phyloP scores from a whole-genome alignment of 2,329 filamentous ascomycete genomes.

The Penicillium olsonii region DNA sequence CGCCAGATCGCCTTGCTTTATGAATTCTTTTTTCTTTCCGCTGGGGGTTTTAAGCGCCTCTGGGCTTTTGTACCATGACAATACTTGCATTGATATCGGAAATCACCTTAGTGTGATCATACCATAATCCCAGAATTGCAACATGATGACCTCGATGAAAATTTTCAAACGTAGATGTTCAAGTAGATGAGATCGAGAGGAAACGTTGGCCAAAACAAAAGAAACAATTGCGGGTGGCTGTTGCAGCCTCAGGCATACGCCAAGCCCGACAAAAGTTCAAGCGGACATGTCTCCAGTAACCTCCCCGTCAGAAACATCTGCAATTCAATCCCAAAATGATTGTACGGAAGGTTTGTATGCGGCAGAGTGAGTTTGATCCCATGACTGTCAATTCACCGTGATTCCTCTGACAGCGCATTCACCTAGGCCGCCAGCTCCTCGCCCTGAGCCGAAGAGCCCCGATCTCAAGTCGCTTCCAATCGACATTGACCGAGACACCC shows the following conservation, averaged over 20 bases:
- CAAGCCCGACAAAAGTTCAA: slow-evolving; percentile 42
- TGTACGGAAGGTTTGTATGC: slow-evolving; percentile 41
- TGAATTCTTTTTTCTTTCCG: slow-evolving; percentile 2
- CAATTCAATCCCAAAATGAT: slow-evolving; percentile 38
- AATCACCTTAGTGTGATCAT: slow-evolving; percentile 5
- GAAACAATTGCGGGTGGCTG: slow-evolving; percentile 9
- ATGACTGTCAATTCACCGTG: not conserved
- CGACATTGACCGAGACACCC: slow-evolving; percentile 28
- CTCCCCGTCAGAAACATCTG: slow-evolving; percentile 16
- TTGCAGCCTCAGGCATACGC: slow-evolving; percentile 31
- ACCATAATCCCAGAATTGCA: slow-evolving; percentile 18
- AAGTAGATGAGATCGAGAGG: not conserved
- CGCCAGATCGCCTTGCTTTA: slow-evolving; percentile 13
- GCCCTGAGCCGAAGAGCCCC: slow-evolving; percentile 35
- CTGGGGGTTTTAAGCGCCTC: slow-evolving; percentile 3
- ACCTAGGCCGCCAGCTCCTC: slow-evolving; percentile 40
- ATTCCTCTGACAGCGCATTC: slow-evolving; percentile 15
- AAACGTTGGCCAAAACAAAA: slow-evolving; percentile 6
- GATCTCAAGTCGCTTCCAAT: slow-evolving; percentile 36
- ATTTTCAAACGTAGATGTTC: not conserved
- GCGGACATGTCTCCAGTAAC: slow-evolving; percentile 26
- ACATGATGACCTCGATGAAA: slow-evolving; percentile 1
- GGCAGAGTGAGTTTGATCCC: slow-evolving; percentile 39
- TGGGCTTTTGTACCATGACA: slow-evolving; percentile 16
- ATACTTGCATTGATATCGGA: slow-evolving; percentile 18